Evolutionary conservation across 202 grass and related monocot genomes (phyloP).

Genomic region (Tripidium arundinaceum): DNA sequence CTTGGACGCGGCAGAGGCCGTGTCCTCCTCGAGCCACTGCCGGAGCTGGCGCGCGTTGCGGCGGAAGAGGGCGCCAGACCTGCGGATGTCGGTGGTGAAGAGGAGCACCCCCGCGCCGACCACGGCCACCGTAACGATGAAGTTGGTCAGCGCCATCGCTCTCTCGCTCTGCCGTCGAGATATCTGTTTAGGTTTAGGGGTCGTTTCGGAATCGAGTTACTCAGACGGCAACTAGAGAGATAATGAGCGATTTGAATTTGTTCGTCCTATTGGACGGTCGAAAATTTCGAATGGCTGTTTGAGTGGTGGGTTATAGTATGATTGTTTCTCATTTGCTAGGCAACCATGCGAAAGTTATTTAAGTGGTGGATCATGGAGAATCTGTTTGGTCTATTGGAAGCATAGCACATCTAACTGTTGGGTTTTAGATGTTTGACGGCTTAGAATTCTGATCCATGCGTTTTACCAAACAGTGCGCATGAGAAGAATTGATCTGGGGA

Average conservation of each 20-base stretch:
- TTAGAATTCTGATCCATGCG: constrained; percentile 1
- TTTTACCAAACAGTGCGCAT: not conserved
- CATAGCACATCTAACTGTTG: not conserved
- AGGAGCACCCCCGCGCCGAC: constrained; percentile 66
- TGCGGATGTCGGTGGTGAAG: constrained; percentile 79
- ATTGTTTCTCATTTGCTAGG: not conserved
- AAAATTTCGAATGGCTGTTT: not conserved
- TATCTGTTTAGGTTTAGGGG: not conserved
- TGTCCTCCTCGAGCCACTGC: constrained; percentile 87
- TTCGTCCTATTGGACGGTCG: not conserved
- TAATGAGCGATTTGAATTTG: not conserved
- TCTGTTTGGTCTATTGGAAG: not conserved
- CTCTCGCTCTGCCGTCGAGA: not conserved
- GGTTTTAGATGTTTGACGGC: not conserved
- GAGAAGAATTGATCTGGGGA: not conserved
- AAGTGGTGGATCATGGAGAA: too few species aligned
- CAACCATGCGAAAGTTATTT: too few species aligned
- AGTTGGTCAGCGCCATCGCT: constrained; percentile 87
- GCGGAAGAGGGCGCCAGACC: constrained; percentile 69
- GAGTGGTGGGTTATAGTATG: not conserved
- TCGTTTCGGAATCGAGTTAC: not conserved
- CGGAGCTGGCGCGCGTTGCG: constrained; percentile 85
- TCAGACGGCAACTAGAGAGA: not conserved
- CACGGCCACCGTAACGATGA: constrained; percentile 72
- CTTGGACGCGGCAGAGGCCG: constrained; percentile 58